Evolutionary conservation across 2,329 filamentous ascomycete species (phyloP).

Genomic region (Penicillium digitatum): DNA sequence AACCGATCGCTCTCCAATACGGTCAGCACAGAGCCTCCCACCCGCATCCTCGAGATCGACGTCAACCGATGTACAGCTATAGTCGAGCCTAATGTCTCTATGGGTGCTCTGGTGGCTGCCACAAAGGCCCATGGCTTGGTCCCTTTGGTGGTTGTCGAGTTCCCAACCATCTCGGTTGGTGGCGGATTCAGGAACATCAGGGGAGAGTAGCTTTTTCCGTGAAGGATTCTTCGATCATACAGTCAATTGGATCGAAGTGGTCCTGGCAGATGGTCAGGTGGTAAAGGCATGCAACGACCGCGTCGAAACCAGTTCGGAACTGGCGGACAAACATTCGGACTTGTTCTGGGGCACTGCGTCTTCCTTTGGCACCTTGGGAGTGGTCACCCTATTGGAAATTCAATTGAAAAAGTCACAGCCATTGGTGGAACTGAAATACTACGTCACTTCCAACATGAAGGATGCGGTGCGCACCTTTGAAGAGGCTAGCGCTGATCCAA

Average conservation of each 20-base stretch:
- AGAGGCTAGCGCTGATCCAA: slow-evolving; percentile 39
- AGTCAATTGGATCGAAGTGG: slow-evolving; percentile 60
- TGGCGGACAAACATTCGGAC: slow-evolving; percentile 46
- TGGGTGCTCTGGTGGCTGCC: slow-evolving; percentile 60
- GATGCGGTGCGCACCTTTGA: slow-evolving; percentile 50
- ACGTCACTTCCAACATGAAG: slow-evolving; percentile 50
- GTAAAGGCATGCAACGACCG: slow-evolving; percentile 44
- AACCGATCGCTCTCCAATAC: slow-evolving; percentile 46
- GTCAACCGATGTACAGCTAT: slow-evolving; percentile 50
- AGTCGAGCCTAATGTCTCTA: slow-evolving; percentile 68
- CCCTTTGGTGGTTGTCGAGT: slow-evolving; percentile 66
- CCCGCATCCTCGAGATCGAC: slow-evolving; percentile 61
- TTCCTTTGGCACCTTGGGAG: slow-evolving; percentile 58
- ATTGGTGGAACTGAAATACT: slow-evolving; percentile 61
- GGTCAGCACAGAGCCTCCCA: slow-evolving; percentile 64
- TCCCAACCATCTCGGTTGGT: slow-evolving; percentile 65
- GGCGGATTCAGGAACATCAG: slow-evolving; percentile 65
- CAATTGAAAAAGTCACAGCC: slow-evolving; percentile 52
- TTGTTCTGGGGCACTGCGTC: slow-evolving; percentile 59
- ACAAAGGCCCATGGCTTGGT: slow-evolving; percentile 55
- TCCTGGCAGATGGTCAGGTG: slow-evolving; percentile 57
- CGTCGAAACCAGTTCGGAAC: background rate
- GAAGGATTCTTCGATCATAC: slow-evolving; percentile 65
- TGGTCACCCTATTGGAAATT: slow-evolving; percentile 59
- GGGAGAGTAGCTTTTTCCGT: slow-evolving; percentile 64